phyloP scores from a whole-genome alignment of 139 green algal genomes.

The Spirogloea muscicola region DNA sequence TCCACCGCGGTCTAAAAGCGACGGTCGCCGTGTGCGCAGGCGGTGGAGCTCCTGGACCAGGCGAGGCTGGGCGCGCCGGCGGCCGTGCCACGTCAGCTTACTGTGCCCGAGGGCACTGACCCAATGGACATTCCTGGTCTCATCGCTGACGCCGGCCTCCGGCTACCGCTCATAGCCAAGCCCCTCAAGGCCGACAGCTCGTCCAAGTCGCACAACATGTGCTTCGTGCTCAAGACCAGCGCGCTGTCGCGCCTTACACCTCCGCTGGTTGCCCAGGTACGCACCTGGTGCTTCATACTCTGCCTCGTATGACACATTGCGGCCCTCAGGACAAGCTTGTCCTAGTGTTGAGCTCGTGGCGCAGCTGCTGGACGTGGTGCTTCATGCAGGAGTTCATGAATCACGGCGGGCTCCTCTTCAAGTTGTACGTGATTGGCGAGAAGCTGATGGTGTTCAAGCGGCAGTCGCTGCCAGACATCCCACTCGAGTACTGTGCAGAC shows the following conservation, averaged over 20 bases:
- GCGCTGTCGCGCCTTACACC: neutral
- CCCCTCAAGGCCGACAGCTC: conserved; percentile 22
- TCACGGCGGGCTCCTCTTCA: conserved; percentile 41
- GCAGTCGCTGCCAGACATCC: conserved; percentile 22
- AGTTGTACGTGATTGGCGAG: conserved; percentile 37
- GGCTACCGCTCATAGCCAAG: conserved; percentile 22
- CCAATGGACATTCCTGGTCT: neutral
- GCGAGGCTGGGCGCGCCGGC: conserved; percentile 7
- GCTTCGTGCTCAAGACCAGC: conserved; percentile 5
- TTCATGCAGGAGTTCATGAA: conserved; percentile 34
- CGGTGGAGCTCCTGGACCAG: neutral
- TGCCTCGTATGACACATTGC: no score
- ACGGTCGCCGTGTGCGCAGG: no score
- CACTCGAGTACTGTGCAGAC: no score
- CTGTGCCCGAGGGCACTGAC: conserved; percentile 4
- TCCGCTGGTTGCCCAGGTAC: conserved; percentile 29
- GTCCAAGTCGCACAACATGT: conserved; percentile 15
- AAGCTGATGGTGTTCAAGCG: conserved; percentile 20
- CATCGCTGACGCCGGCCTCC: neutral
- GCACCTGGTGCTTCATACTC: no score
- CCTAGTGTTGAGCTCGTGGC: no score
- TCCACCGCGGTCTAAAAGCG: no score
- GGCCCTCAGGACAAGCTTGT: no score
- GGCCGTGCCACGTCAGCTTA: conserved; percentile 10
- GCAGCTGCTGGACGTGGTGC: neutral